Conservation (phyloP, 306 rosid species). For the Cucurbita argyrosperma region DNA sequence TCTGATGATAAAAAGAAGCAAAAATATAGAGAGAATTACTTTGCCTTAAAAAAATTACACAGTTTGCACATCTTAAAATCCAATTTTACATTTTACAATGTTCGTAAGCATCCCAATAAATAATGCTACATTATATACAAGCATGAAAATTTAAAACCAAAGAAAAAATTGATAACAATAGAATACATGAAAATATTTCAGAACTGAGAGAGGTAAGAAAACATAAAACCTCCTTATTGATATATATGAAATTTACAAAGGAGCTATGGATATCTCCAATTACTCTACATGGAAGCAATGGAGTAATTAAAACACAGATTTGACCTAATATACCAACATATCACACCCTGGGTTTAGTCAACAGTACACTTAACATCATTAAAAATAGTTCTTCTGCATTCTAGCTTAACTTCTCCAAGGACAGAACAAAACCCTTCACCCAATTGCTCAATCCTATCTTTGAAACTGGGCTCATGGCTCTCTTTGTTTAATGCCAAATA, state of each 20-base stretch:
- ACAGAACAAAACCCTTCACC: neutral
- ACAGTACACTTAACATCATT: neutral
- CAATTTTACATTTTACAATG: neutral
- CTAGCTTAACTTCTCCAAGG: neutral
- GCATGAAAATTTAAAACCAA: neutral
- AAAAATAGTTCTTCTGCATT: neutral
- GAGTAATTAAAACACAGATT: neutral
- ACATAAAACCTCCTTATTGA: neutral
- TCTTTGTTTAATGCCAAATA: neutral
- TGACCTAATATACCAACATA: neutral
- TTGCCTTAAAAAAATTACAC: neutral
- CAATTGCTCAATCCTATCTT: neutral
- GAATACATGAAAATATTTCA: neutral
- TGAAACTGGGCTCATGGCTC: neutral
- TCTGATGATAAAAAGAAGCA: neutral
- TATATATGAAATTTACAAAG: neutral
- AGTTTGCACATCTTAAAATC: neutral
- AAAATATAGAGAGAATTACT: too few relatives aligned
- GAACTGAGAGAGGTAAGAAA: neutral
- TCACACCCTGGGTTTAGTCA: neutral
- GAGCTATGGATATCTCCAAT: neutral
- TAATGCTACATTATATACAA: neutral
- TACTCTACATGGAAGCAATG: neutral
- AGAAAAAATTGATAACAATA: neutral
- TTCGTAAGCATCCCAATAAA: neutral